These are phyloP conservation scores for Lentinula lateritia DNA, from an alignment of 768 basidiomycete species.

Conservation along the genomic window DNA sequence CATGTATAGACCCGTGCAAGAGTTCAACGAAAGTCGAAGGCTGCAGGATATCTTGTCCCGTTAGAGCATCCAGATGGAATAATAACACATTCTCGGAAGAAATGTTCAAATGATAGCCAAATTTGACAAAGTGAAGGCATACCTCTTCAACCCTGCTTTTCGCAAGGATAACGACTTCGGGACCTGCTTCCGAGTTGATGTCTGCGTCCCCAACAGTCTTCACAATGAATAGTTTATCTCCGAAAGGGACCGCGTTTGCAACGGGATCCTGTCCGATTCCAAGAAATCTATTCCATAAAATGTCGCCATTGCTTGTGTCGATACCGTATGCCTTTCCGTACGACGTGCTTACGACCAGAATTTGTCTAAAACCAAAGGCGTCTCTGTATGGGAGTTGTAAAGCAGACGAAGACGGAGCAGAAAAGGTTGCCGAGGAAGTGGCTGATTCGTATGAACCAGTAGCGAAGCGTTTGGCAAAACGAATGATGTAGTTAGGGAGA, in stretches of 20 bases:
- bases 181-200: constrained; percentile 20
- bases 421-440: constrained; percentile 25
- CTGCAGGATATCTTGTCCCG: constrained; percentile 52
- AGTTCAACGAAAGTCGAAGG: constrained; percentile 25
- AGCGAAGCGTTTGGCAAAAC: constrained; percentile 67
- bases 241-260: constrained; percentile 47
- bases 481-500: constrained; percentile 62
- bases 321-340: constrained; percentile 78
- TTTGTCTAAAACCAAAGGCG: constrained; percentile 81
- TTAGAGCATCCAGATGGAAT: constrained; percentile 76
- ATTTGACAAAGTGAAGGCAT: constrained; percentile 16
- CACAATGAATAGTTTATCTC: constrained; percentile 49
- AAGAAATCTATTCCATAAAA: constrained; percentile 77
- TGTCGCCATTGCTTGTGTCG: constrained; percentile 70
- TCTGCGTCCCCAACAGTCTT: constrained; percentile 42
- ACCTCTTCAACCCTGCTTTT: constrained; percentile 63
- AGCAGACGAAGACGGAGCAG: constrained; percentile 25
- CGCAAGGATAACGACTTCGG: constrained; percentile 58
- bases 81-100: constrained; percentile 62
- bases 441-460: constrained; percentile 60
- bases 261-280: constrained; percentile 61
- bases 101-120: constrained; percentile 1
- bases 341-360: constrained; percentile 67
- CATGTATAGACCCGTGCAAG: constrained; percentile 53
- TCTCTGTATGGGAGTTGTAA: constrained; percentile 47